These are phyloP conservation scores for Ceratobasidium sp. DNA, from an alignment of 1,284 basidiomycete genomes.

Conservation along the genomic window DNA sequence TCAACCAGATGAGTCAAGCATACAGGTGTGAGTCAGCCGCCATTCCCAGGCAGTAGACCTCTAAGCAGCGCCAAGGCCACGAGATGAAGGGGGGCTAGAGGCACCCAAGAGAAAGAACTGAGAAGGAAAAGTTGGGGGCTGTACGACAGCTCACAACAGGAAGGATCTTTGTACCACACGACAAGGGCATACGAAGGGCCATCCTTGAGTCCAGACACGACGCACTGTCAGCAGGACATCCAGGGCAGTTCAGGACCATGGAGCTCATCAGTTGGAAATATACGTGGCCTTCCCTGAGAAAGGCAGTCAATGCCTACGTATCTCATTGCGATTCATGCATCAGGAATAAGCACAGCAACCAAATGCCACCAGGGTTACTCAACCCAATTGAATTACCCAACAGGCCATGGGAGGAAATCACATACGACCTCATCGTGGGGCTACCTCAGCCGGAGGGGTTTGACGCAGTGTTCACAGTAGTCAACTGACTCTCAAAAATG, in stretches of 20 bases:
- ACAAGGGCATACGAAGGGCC: slow-evolving; percentile 48
- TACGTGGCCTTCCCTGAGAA: background rate
- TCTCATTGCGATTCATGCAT: slow-evolving; percentile 8
- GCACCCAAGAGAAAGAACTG: no score
- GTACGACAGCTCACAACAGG: no score
- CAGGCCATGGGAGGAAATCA: slow-evolving; percentile 18
- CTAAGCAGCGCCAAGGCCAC: no score
- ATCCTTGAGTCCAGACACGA: slow-evolving; percentile 55
- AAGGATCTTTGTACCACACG: slow-evolving; percentile 48
- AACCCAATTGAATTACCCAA: background rate
- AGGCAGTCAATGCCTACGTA: slow-evolving; percentile 2
- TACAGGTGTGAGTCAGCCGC: no score
- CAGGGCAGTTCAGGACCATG: background rate
- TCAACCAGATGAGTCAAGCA: no score
- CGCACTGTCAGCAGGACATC: slow-evolving; percentile 35
- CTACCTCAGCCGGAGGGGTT: slow-evolving; percentile 20
- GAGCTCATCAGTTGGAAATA: background rate
- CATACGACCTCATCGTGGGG: slow-evolving; percentile 6
- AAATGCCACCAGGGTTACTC: background rate
- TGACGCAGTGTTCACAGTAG: slow-evolving; percentile 48
- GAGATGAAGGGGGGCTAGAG: no score
- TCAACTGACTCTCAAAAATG: slow-evolving; percentile 50
- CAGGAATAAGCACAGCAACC: slow-evolving; percentile 4
- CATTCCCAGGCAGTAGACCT: no score
- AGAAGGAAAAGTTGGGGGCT: no score